Percentiles rank a stretch among this genome's conserved stretches.
phyloP scores from a whole-genome alignment of 1,284 basidiomycete species.

The Veloboletus limbatus region DNA sequence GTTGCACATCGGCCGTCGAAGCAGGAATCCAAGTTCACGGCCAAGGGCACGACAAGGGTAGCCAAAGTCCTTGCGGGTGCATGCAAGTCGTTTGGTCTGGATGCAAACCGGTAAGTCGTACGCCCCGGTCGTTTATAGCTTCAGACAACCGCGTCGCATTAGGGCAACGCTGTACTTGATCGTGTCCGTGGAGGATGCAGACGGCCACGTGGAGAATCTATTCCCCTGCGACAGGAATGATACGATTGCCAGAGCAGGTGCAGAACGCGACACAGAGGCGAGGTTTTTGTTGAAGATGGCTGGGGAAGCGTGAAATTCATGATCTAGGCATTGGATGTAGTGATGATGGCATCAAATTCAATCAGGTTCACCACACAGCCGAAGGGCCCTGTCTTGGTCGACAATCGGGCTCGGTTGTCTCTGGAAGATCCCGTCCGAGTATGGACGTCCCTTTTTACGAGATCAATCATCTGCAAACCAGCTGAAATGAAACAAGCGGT shows the following conservation, averaged over 20 bases:
- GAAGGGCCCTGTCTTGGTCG: too few species aligned
- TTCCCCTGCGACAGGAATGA: slow-evolving; percentile 32
- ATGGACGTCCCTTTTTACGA: too few species aligned
- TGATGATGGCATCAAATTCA: neutral
- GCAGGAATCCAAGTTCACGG: slow-evolving; percentile 41
- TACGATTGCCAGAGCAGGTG: slow-evolving; percentile 32
- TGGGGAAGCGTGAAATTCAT: slow-evolving; percentile 20
- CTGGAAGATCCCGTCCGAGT: too few species aligned
- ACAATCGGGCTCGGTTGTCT: too few species aligned
- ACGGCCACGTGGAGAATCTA: slow-evolving; percentile 18
- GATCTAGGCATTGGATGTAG: neutral
- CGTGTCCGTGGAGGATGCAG: slow-evolving; percentile 24
- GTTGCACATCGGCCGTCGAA: slow-evolving; percentile 33
- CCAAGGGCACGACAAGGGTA: slow-evolving; percentile 42
- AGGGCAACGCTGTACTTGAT: slow-evolving; percentile 31
- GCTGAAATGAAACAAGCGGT: too few species aligned
- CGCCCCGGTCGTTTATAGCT: neutral
- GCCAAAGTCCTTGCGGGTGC: slow-evolving; percentile 41
- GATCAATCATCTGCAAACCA: too few species aligned
- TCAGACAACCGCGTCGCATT: neutral
- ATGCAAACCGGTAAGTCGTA: slow-evolving; percentile 30
- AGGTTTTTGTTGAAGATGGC: slow-evolving; percentile 28
- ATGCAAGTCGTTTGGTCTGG: slow-evolving; percentile 43
- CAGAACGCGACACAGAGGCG: slow-evolving; percentile 20
- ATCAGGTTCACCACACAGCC: neutral